A percentile compares a stretch with the other conserved stretches of the same genome.
Evolutionary conservation across 352 stramenopile species (phyloP).

Genomic region (Phytopythium chamaehyphon): DNA sequence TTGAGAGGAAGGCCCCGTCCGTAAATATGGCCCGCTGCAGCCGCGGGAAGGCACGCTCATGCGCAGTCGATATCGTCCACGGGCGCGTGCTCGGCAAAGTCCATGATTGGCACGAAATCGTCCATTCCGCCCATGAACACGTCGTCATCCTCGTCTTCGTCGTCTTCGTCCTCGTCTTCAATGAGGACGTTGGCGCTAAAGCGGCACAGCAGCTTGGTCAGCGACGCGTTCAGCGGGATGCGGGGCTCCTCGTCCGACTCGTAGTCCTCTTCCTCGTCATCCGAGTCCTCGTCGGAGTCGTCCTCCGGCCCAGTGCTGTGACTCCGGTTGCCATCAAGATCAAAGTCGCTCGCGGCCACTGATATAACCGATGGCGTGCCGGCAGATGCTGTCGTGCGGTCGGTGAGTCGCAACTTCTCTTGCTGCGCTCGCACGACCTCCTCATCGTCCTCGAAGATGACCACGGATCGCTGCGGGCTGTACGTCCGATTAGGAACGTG

Average conservation of each 20-base stretch:
- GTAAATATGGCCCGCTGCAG: not conserved
- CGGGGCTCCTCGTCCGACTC: conserved; percentile 31
- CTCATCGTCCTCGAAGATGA: conserved; percentile 9
- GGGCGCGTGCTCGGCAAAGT: conserved; percentile 30
- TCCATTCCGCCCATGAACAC: conserved; percentile 8
- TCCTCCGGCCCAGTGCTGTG: conserved; percentile 6
- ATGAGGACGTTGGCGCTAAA: conserved; percentile 56
- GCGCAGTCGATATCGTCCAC: conserved; percentile 45
- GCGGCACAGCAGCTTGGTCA: conserved; percentile 40
- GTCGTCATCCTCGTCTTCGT: conserved; percentile 29
- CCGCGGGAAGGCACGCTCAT: not conserved
- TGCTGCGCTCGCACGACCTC: conserved; percentile 2
- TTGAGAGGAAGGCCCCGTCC: not conserved
- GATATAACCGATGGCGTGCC: conserved; percentile 3
- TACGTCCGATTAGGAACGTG: no score
- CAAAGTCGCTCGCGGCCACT: not conserved
- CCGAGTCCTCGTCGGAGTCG: conserved; percentile 19
- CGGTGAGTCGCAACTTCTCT: conserved; percentile 3
- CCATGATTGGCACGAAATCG: conserved; percentile 57
- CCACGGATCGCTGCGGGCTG: not conserved
- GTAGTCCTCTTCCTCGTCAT: conserved; percentile 25
- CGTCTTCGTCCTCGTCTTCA: conserved; percentile 46
- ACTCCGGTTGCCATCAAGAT: not conserved
- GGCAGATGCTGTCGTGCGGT: conserved; percentile 2
- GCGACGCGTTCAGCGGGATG: conserved; percentile 36